These are phyloP conservation scores for Marsdenia floribunda DNA, from an alignment of 257 asterid genomes.

Conservation along the genomic window DNA sequence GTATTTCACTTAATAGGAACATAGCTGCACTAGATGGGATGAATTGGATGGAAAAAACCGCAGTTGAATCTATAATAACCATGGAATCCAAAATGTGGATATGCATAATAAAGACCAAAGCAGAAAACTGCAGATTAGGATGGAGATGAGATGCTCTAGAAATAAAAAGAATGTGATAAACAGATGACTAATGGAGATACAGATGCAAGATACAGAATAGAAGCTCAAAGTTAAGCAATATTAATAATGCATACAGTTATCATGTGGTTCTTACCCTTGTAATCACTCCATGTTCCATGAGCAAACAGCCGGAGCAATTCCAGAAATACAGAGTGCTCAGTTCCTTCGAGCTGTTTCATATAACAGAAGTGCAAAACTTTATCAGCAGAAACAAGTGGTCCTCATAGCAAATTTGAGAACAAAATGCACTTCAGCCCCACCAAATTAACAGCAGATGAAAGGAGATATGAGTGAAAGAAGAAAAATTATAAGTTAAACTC, in stretches of 20 bases:
- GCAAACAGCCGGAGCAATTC: constrained; percentile 84
- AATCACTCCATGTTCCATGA: constrained; percentile 91
- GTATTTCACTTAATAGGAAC: not conserved
- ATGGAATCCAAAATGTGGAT: not conserved
- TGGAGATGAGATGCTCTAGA: not conserved
- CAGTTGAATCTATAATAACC: not conserved
- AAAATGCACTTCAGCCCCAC: not conserved
- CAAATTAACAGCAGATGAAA: not conserved
- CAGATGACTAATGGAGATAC: not conserved
- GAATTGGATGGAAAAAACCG: not conserved
- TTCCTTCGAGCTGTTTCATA: constrained; percentile 73
- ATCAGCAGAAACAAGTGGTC: not conserved
- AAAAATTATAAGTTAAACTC: not conserved
- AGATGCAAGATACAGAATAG: not conserved
- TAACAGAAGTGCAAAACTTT: constrained; percentile 1
- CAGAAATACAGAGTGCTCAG: constrained; percentile 53
- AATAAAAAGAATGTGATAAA: not conserved
- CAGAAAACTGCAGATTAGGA: not conserved
- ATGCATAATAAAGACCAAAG: not conserved
- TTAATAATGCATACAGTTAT: not conserved
- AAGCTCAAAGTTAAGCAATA: not conserved
- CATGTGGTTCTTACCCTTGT: constrained; percentile 57
- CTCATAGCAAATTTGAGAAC: not conserved
- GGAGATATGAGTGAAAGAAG: not conserved
- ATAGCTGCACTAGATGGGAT: not conserved